These are phyloP conservation scores for Rhodotorula taiwanensis DNA, from an alignment of 768 basidiomycete genomes.

Conservation along the genomic window DNA sequence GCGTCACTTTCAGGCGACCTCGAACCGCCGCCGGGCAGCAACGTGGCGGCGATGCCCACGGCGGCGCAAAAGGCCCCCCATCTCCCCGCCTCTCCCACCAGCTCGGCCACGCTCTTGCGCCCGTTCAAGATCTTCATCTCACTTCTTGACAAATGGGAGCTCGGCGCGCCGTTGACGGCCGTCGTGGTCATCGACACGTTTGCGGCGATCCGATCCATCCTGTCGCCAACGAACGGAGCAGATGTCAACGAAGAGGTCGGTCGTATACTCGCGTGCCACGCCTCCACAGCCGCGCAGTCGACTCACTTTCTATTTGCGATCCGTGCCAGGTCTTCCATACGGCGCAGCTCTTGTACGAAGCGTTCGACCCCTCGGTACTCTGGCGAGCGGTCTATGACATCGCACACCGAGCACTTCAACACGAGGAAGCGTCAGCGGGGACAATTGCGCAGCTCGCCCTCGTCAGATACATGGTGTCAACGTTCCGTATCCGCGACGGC, in stretches of 20 bases:
- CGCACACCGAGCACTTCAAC: background rate
- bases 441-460: constrained; percentile 51
- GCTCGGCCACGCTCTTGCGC: constrained; percentile 53
- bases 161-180: constrained; percentile 74
- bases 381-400: constrained; percentile 70
- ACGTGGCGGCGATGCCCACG: too few species aligned
- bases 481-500: constrained; percentile 75
- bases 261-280: too few species aligned
- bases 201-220: too few species aligned
- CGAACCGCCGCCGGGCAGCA: too few species aligned
- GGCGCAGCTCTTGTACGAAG: constrained; percentile 80
- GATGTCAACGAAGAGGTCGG: too few species aligned
- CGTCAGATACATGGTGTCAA: constrained; percentile 62
- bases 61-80: too few species aligned
- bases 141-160: constrained; percentile 92
- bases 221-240: too few species aligned
- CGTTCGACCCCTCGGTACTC: constrained; percentile 77
- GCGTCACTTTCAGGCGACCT: too few species aligned
- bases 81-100: background rate
- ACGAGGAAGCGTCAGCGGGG: background rate
- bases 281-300: too few species aligned
- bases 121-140: constrained; percentile 97
- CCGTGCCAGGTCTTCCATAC: constrained; percentile 79
- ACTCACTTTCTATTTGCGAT: too few species aligned
- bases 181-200: constrained; percentile 71